phyloP scores from a whole-genome alignment of 768 basidiomycete genomes.

The Suillus variegatus region DNA sequence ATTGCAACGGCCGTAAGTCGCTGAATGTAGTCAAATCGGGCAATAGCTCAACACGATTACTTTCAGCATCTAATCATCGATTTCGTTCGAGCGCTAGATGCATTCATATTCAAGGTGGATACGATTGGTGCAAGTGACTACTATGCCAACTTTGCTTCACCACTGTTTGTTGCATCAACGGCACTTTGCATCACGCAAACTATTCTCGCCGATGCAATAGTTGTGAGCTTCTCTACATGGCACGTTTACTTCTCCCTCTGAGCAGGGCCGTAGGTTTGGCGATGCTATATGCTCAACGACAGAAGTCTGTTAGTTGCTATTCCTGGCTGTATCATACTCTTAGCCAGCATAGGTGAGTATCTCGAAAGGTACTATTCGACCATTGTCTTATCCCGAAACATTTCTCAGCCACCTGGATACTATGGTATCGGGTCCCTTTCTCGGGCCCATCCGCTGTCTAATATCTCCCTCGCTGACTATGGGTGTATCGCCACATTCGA shows the following conservation, averaged over 20 bases:
- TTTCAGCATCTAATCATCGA: background rate
- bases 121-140: background rate
- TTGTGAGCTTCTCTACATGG: background rate
- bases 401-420: background rate
- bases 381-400: background rate
- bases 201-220: background rate
- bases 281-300: background rate
- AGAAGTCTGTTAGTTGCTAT: background rate
- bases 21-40: background rate
- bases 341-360: background rate
- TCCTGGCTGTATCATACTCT: background rate
- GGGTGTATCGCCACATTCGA: background rate
- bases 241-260: background rate
- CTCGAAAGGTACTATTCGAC: background rate
- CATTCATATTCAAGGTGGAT: background rate
- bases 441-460: background rate
- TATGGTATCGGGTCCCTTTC: background rate
- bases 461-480: background rate
- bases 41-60: background rate
- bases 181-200: background rate
- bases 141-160: background rate
- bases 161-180: background rate
- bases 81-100: background rate
- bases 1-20: background rate
- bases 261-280: background rate